Base-by-base conservation (phyloP, 2,329 filamentous ascomycete species). In the Penicillium aurantiogriseum region DNA sequence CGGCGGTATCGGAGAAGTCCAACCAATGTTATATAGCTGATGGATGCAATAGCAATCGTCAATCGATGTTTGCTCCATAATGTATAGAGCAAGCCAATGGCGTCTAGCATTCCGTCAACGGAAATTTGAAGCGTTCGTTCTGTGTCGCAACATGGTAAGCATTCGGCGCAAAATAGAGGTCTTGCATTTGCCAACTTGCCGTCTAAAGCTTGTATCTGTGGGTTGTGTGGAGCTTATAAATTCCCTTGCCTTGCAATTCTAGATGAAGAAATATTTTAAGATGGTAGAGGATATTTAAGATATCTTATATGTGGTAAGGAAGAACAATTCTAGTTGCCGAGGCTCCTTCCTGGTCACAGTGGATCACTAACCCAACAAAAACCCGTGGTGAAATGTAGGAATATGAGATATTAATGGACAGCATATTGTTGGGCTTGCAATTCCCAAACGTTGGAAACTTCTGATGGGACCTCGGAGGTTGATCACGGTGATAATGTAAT, bases 1-100 rank as follows among this genome's bases (percentile, higher is more conserved):
- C 56, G 56, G 38, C 45, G 21, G 39, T 54, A 57, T 11, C 56
- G 50, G 13, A 42, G 21, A 35, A 31, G 11, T 10, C 23, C 10
- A 4, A 54, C 51, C 2, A 54, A 8, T 19, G 21, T 13, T 31
- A 57, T 31, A 25, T 57, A 54, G 15, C 50, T 27, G 7, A n/a
- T 27, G 23, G 31, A 36, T 1, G 11, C 23, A 10, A 52, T 11
- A 3, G 13, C 40, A 45, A 52, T 45, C 3, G 40, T 21, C 8
- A 49, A 5, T 3, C 10, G 11, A 15, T 38, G 2, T 15, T 15
- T 38, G 21, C 17, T 38, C 21, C 33, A 49, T 38, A 38, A 5
- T 13, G 9, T 23, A 49, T 1, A n/a, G 31, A 35, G 13, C 17
- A 38, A 38, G 4, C 10, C 10, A 10, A 10, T 25, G 4, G 9